Conservation (phyloP, 108 stramenopile genomes). For the Stephanodiscus minutulus region DNA sequence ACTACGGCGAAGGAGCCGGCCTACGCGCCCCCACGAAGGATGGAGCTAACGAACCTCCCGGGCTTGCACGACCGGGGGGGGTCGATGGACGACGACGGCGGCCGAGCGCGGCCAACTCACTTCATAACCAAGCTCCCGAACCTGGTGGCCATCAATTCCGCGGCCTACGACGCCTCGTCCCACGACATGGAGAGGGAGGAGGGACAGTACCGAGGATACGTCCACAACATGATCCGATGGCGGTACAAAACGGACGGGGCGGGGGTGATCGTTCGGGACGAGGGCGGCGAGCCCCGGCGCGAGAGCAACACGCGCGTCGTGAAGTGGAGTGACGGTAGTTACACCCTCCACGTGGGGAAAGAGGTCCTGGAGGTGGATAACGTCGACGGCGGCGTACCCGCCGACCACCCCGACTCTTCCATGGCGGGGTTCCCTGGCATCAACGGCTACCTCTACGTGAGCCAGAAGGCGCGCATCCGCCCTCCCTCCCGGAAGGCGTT, state of each 20-base stretch:
- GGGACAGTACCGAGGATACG: conserved; percentile 58
- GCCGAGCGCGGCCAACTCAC: conserved; percentile 11
- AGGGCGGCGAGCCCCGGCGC: conserved; percentile 38
- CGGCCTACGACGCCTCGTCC: conserved; percentile 63
- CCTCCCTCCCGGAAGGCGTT: conserved; percentile 29
- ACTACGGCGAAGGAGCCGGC: conserved; percentile 2
- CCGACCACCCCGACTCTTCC: not conserved
- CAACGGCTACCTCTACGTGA: conserved; percentile 75
- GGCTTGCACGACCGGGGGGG: conserved; percentile 17
- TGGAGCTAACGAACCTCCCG: conserved; percentile 46
- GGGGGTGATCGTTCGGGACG: conserved; percentile 48
- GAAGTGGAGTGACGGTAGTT: conserved; percentile 89
- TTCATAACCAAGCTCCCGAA: conserved; percentile 84
- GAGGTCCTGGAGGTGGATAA: conserved; percentile 85
- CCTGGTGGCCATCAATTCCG: conserved; percentile 73
- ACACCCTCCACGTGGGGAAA: conserved; percentile 80
- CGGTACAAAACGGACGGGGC: conserved; percentile 53
- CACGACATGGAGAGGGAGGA: conserved; percentile 70
- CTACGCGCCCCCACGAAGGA: conserved; percentile 37
- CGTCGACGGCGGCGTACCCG: conserved; percentile 25
- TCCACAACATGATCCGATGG: conserved; percentile 87
- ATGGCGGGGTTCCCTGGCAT: conserved; percentile 60
- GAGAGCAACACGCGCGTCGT: conserved; percentile 84
- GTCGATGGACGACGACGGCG: not conserved
- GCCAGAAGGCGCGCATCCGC: conserved; percentile 67